phyloP scores from a whole-genome alignment of 139 green algal genomes.

The Picochlorum sp. region DNA sequence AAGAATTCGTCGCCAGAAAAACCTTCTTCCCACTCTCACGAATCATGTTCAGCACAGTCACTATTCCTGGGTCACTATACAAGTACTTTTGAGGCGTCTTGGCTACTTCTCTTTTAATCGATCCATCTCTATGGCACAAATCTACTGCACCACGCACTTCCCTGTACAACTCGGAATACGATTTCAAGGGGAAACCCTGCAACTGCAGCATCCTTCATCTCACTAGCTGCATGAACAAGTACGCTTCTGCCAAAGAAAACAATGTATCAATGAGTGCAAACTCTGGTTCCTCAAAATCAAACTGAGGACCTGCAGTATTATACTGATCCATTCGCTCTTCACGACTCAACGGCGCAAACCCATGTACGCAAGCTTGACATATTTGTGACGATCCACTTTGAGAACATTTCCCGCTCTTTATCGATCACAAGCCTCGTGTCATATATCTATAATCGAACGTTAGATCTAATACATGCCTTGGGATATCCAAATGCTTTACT shows the following conservation, averaged over 20 bases:
- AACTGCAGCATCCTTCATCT: conserved; percentile 44
- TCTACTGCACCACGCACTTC: conserved; percentile 92
- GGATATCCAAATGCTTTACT: conserved; percentile 76
- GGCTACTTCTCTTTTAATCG: conserved; percentile 84
- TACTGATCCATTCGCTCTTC: conserved; percentile 61
- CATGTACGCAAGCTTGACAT: conserved; percentile 97
- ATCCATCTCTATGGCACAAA: conserved; percentile 91
- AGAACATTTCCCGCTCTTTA: conserved; percentile 78
- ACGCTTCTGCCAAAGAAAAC: conserved; percentile 88
- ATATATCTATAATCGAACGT: conserved; percentile 90
- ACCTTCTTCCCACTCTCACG: conserved; percentile 50
- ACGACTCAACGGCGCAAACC: conserved; percentile 63
- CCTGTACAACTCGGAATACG: conserved; percentile 47
- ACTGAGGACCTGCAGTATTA: conserved; percentile 16
- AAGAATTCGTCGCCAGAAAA: conserved; percentile 92
- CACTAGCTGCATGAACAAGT: conserved; percentile 89
- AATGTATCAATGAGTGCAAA: conserved; percentile 92
- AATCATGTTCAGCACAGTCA: conserved; percentile 62
- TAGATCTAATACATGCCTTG: conserved; percentile 34
- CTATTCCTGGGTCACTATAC: conserved; percentile 60
- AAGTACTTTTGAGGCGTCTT: conserved; percentile 84
- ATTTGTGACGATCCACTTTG: conserved; percentile 84
- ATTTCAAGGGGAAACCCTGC: conserved; percentile 35
- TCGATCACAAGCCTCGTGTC: conserved; percentile 80
- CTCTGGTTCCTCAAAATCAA: conserved; percentile 66